These are phyloP conservation scores for Rhodotorula graminis DNA, from an alignment of 768 basidiomycete species.

Conservation along the genomic window DNA sequence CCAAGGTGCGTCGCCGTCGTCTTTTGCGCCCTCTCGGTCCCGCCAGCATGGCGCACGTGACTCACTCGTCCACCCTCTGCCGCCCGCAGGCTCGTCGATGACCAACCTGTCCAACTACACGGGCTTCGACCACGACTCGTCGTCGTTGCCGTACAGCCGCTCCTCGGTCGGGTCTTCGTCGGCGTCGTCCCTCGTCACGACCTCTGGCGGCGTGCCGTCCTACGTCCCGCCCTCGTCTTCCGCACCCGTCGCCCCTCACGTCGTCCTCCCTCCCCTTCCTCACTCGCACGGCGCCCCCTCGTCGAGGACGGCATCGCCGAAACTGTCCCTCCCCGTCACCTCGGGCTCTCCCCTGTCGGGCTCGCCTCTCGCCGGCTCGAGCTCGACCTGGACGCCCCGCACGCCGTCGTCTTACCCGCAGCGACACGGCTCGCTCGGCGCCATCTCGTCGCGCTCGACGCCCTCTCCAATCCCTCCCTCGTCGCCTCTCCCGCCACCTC, in stretches of 20 bases:
- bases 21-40: background rate
- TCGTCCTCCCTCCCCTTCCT: background rate
- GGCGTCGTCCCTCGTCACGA: background rate
- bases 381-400: background rate
- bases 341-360: background rate
- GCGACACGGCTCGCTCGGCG: background rate
- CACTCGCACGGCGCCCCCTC: background rate
- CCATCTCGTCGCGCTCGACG: background rate
- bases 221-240: background rate
- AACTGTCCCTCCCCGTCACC: background rate
- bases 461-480: background rate
- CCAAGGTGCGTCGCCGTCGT: background rate
- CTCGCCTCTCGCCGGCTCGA: background rate
- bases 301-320: background rate
- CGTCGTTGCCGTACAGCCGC: conserved; percentile 2
- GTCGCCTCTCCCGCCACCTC: background rate
- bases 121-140: background rate
- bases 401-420: background rate
- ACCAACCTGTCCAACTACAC: background rate
- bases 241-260: background rate
- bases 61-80: background rate
- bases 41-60: background rate
- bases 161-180: background rate
- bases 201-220: too few species aligned
- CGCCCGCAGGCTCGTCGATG: too few species aligned